Conservation (phyloP, 176 grass and related monocot genomes). For the Zoysia japonica region DNA sequence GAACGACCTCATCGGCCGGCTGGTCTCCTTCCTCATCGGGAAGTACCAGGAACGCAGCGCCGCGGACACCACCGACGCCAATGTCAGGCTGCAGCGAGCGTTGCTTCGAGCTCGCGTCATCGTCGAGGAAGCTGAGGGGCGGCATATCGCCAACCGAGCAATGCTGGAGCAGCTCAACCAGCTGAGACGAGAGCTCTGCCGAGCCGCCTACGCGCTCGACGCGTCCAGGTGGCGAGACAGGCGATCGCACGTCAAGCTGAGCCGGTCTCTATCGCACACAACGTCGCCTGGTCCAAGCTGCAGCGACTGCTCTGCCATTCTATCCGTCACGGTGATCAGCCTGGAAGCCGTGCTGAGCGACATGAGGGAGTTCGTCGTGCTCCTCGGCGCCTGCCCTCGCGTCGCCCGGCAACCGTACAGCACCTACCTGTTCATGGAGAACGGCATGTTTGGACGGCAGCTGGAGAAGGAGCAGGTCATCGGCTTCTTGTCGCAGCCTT, state of each 20-base stretch:
- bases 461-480: conserved; percentile 16
- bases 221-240: not conserved
- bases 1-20: conserved; percentile 17
- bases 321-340: not conserved
- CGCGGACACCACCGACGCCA: not conserved
- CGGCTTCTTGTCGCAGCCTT: conserved; percentile 7
- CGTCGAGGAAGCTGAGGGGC: conserved; percentile 27
- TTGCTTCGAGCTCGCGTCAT: conserved; percentile 12
- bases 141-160: conserved; percentile 8
- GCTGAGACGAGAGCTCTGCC: conserved; percentile 2
- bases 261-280: not conserved
- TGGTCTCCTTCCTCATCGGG: conserved; percentile 14
- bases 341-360: not conserved
- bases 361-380: conserved; percentile 18
- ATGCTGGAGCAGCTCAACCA: conserved; percentile 26
- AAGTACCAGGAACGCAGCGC: not conserved
- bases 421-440: conserved; percentile 22
- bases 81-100: not conserved
- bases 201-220: conserved; percentile 12
- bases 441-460: conserved; percentile 32
- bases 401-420: not conserved
- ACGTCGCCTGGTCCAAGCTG: not conserved
- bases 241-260: too few relatives aligned
- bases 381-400: not conserved
- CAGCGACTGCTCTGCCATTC: not conserved